A percentile compares a stretch with the other conserved stretches of the same genome.
These are phyloP conservation scores for Russula ochroleuca DNA, from an alignment of 768 basidiomycete genomes.

Conservation along the genomic window DNA sequence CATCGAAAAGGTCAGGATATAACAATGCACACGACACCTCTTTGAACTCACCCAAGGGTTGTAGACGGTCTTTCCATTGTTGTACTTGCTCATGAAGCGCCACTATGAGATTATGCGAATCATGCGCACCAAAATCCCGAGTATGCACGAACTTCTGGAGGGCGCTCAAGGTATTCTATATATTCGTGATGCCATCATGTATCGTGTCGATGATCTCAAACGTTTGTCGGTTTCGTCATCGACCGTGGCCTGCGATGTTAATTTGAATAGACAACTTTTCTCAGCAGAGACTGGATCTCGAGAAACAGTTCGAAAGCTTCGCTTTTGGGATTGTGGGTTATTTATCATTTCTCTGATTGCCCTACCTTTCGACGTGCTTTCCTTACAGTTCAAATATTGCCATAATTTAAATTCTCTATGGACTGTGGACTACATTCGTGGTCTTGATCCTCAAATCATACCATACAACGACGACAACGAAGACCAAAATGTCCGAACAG, in stretches of 20 bases:
- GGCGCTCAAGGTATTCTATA: background rate
- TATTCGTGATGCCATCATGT: background rate
- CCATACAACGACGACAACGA: conserved; percentile 14
- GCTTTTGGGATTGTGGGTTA: conserved; percentile 27
- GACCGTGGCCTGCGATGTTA: background rate
- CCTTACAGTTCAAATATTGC: conserved; percentile 13
- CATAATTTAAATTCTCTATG: background rate
- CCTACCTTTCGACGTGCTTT: background rate
- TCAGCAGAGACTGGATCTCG: conserved; percentile 26
- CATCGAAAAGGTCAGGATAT: conserved; percentile 31
- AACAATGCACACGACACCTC: no score
- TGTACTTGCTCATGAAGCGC: conserved; percentile 23
- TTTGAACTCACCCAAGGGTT: background rate
- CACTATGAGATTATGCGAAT: conserved; percentile 27
- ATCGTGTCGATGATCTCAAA: conserved; percentile 3
- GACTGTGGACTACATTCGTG: conserved; percentile 10
- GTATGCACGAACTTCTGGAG: conserved; percentile 5
- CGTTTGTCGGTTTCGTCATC: conserved; percentile 2
- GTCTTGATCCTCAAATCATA: background rate
- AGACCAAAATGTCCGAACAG: conserved; percentile 5
- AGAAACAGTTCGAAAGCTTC: conserved; percentile 27
- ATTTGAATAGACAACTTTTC: conserved; percentile 23
- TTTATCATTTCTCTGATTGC: background rate
- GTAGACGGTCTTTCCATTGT: conserved; percentile 21
- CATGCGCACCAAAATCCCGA: conserved; percentile 2